Evolutionary conservation across 371 early-diverging fungal species (phyloP), one percentile per base, ranked within the genome.

Genomic region (Syncephalis plumigaleata): DNA sequence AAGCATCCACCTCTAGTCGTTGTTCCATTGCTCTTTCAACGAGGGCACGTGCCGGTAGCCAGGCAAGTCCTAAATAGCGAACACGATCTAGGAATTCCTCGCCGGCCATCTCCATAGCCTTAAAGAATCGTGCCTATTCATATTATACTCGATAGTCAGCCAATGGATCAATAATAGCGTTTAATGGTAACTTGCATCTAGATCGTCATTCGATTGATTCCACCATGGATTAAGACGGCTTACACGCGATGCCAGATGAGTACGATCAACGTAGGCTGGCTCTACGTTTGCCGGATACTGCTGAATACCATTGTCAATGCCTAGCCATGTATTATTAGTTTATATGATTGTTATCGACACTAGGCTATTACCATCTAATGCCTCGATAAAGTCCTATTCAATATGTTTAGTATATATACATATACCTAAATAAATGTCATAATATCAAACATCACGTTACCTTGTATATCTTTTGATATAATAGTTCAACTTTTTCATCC

Each of bases 291-390:
- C 58, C 13, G 91, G 89, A 55, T 87, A 92, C 48, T 75, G 80
- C 25, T 73, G 66, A 40, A 94, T 81, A 31, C 97, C 97, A 45
- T 96, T 96, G 64, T 96, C 97, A 40, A 80, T 75, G n/a, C 67
- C 31, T 31, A 31, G 31, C 11, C 4, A 7, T 31, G 31, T 4
- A 7, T 81, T 45, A 45, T 42, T 13, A 11, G 8, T 44, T 65
- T 66, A 44, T 56, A 56, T 21, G 13, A 13, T 23, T 3, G 11
- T 42, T 21, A 5, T 5, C 3, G 16, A 23, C 16, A 5, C 8
- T 18, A 42, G 42, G 23, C 23, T n/a, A 40, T 67, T 59, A 68
- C 31, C 79, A 58, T 85, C 81, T 26, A 87, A 67, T 24, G 82
- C 74, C 54, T 85, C 84, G 36, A 87, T 68, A 52, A 87, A 75